Evolutionary conservation across 805 yeast genomes (phyloP).

Genomic region (Naumovozyma castellii): DNA sequence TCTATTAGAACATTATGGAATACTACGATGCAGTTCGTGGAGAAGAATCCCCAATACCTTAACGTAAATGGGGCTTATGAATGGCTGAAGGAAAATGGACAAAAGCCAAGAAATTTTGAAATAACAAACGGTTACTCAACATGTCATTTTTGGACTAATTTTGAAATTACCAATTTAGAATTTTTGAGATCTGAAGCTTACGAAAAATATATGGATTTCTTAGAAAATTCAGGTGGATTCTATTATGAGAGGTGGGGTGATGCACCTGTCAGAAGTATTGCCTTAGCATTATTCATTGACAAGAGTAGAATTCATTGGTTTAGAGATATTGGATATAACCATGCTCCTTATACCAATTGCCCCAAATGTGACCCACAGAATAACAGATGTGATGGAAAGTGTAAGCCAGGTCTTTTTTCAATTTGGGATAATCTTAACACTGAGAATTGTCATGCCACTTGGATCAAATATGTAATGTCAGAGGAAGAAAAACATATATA

Average conservation of each 20-base stretch:
- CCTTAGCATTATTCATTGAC: slow-evolving; percentile 62
- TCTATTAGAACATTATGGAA: slow-evolving; percentile 77
- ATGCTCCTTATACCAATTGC: slow-evolving; percentile 67
- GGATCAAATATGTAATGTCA: slow-evolving; percentile 45
- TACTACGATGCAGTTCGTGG: slow-evolving; percentile 53
- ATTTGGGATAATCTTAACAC: slow-evolving; percentile 41
- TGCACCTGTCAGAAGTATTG: slow-evolving; percentile 81
- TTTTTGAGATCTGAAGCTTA: slow-evolving; percentile 66
- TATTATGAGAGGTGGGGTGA: slow-evolving; percentile 93
- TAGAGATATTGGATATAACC: slow-evolving; percentile 71
- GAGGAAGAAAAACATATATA: slow-evolving; percentile 23
- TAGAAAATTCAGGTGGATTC: slow-evolving; percentile 69
- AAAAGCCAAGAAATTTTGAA: slow-evolving; percentile 39
- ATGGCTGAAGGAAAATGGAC: slow-evolving; percentile 52
- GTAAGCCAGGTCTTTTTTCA: slow-evolving; percentile 48
- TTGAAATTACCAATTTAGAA: slow-evolving; percentile 79
- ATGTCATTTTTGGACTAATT: slow-evolving; percentile 88
- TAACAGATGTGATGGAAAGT: slow-evolving; percentile 38
- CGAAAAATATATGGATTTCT: slow-evolving; percentile 46
- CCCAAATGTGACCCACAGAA: slow-evolving; percentile 39
- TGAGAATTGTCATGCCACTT: slow-evolving; percentile 68
- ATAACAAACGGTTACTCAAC: slow-evolving; percentile 40
- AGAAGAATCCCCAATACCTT: slow-evolving; percentile 44
- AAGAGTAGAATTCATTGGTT: slow-evolving; percentile 73
- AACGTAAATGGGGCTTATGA: slow-evolving; percentile 50